Base-by-base conservation (phyloP, 2,329 filamentous ascomycete genomes). In the Cladorrhinum sp. region DNA sequence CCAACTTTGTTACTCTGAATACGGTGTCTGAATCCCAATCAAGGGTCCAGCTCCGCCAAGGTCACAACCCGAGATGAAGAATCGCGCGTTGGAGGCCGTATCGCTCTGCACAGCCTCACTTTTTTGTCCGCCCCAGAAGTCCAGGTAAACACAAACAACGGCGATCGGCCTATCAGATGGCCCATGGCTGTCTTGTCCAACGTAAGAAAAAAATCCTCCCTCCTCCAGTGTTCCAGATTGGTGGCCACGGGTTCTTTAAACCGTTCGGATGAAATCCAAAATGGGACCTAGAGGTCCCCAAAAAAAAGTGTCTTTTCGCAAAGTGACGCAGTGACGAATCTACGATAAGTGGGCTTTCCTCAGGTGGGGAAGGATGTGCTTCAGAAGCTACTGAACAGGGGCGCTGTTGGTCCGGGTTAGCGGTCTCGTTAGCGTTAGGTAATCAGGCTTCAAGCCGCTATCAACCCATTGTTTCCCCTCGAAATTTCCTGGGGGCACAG, bases 381-480 rank as follows among this genome's bases (percentile, higher is more conserved):
- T 36, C 32, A 36, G 24, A 51, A 49, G 22, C 41, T 45, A 41
- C 22, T 45, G 20, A 20, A 27, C 45, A 58, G 32, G 50, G 56
- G 50, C 49, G 12, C 18, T 41, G 56, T 41, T 48, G 49, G 27
- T 57, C 36, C 50, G 41, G 6, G n/a, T 22, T 22, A 45, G 53
- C 53, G 23, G 38, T 27, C 16, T 27, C 25, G 24, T 48, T 49
- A 24, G 55, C 56, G 54, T 65, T 63, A 63, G 61, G 61, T 65
- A 65, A 65, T 65, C 63, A 60, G 64, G 52, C 59, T 41, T 51
- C 65, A 54, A 62, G 56, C 62, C 61, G 60, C 62, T 67, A 64
- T 66, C 63, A 65, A 59, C 59, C 61, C 60, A 61, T 60, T 58
- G 51, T 62, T 56, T 66, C 64, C 65, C 64, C 65, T 66, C 66